Evolutionary conservation across 148 eudicot species (phyloP), one percentile per base, ranked within the genome.

Genomic region (Chenopodium quinoa): DNA sequence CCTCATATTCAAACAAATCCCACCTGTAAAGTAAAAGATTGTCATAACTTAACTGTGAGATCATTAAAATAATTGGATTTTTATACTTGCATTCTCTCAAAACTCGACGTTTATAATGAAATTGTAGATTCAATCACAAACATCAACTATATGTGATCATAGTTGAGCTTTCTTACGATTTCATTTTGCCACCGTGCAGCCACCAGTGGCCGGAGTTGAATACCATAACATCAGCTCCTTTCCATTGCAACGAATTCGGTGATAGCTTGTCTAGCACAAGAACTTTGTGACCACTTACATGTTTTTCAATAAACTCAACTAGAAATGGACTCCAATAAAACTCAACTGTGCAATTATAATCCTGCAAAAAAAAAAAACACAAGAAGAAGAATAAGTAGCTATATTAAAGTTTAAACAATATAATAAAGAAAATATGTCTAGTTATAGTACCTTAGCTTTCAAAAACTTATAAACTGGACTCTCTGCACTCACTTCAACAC

Each of bases 201-300:
- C 93, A 91, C 93, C 93, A 91, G 22, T 91, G 90, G n/a, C 93
- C 93, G 4, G 91, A 85, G 69, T 91, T 91, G 60, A 88, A 91
- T 52, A 89, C 84, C 91, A 91, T 89, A 17, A 91, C 81, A 60
- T 91, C 90, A 2, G 93, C 92, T n/a, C 92, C 93, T 76, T 48
- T 58, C 93, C 93, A 91, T 37, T 77, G 71, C 65, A 80, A 23
- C 5, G 86, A 82, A 1, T 77, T 56, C 9, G 81, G 22, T 0
- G 80, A 71, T 19, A 89, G 84, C 81, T 88, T 75, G 50, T 89
- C 92, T n/a, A 91, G 87, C 70, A 76, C 80, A 4, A 91, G 77
- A 44, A 84, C 83, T 32, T 81, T 91, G 10, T 68, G 69, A 4
- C 90, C 88, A 50, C 68, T 87, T 54, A 34, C 25, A 83, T 84